Conservation (phyloP, 805 yeast species). For the Kazachstania martiniae region DNA sequence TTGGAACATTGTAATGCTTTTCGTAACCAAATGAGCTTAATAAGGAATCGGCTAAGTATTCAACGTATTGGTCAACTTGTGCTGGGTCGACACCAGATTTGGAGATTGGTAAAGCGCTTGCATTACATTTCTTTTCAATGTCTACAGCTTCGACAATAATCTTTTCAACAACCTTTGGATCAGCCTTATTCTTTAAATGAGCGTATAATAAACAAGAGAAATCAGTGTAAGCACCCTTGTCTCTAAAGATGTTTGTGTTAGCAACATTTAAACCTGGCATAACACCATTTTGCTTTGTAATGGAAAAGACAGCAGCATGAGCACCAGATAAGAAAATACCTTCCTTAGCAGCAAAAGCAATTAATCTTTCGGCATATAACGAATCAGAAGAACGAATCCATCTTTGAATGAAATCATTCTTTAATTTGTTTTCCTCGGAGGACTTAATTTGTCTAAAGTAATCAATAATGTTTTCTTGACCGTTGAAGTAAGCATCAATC, state of each 20-base stretch:
- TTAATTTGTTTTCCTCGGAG: constrained; percentile 84
- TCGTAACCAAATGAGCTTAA: constrained; percentile 81
- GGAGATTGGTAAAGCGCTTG: constrained; percentile 83
- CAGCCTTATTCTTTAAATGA: constrained; percentile 83
- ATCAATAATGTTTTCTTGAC: constrained; percentile 79
- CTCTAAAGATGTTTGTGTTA: constrained; percentile 91
- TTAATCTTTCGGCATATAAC: constrained; percentile 85
- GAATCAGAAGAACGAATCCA: constrained; percentile 87
- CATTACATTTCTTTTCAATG: constrained; percentile 84
- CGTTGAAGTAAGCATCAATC: constrained; percentile 89
- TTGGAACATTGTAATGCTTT: constrained; percentile 73
- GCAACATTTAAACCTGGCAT: constrained; percentile 97
- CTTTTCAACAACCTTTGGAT: constrained; percentile 59
- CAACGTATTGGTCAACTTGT: constrained; percentile 93
- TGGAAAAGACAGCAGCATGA: constrained; percentile 94
- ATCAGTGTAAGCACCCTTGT: constrained; percentile 96
- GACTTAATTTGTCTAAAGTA: constrained; percentile 87
- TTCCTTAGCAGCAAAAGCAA: constrained; percentile 97
- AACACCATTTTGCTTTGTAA: constrained; percentile 89
- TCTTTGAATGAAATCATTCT: constrained; percentile 95
- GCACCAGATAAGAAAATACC: constrained; percentile 97
- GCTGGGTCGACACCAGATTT: constrained; percentile 85
- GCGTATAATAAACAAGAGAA: constrained; percentile 91
- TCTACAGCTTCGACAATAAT: constrained; percentile 90
- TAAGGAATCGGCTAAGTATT: constrained; percentile 91